Evolutionary conservation across 495 filamentous ascomycete genomes (phyloP).

Genomic region (Penicillium waksmanii): DNA sequence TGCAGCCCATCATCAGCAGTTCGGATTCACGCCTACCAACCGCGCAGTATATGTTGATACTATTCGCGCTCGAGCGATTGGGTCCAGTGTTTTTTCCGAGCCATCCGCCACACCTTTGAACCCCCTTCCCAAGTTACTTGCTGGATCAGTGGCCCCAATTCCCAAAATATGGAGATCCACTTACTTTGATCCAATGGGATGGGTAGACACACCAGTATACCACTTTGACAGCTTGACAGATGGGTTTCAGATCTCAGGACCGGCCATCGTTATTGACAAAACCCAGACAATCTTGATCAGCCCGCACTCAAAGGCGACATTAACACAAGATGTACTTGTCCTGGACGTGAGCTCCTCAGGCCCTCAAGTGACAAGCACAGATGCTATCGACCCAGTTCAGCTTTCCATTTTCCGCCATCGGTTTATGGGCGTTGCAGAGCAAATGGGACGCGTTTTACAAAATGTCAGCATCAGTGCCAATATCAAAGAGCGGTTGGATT

Average conservation of each 20-base stretch:
- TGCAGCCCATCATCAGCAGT: conserved; percentile 85
- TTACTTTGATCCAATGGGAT: conserved; percentile 42
- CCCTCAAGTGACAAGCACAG: conserved; percentile 52
- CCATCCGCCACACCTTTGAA: neutral
- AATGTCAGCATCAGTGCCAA: conserved; percentile 38
- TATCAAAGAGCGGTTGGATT: conserved; percentile 47
- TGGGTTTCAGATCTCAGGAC: conserved; percentile 73
- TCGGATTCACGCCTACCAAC: conserved; percentile 84
- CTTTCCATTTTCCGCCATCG: conserved; percentile 88
- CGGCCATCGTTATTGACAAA: conserved; percentile 85
- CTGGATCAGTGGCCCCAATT: conserved; percentile 21
- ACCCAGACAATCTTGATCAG: conserved; percentile 91
- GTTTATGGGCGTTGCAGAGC: conserved; percentile 56
- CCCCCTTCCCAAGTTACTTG: neutral
- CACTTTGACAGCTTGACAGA: conserved; percentile 71
- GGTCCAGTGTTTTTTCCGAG: neutral
- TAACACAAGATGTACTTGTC: conserved; percentile 72
- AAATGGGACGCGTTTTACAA: conserved; percentile 43
- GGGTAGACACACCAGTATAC: conserved; percentile 77
- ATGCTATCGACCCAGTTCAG: conserved; percentile 69
- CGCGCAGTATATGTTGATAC: conserved; percentile 61
- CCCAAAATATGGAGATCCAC: conserved; percentile 47
- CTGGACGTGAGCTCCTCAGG: conserved; percentile 65
- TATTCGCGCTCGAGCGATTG: conserved; percentile 81
- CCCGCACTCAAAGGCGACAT: conserved; percentile 58